Evolutionary conservation across 2,329 filamentous ascomycete genomes (phyloP).

Genomic region (Xylaria sp.): DNA sequence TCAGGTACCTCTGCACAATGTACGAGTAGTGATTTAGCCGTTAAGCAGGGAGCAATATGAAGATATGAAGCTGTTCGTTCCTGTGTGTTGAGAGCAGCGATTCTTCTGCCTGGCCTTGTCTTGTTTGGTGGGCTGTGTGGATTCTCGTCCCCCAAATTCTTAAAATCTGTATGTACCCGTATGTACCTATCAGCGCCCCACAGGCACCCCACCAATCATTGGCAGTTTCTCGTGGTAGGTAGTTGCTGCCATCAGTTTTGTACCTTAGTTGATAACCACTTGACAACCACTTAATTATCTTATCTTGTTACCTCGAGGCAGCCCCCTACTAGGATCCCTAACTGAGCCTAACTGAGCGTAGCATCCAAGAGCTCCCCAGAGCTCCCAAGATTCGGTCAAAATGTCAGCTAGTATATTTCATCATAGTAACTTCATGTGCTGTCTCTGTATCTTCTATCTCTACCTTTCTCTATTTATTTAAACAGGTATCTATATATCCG

Average conservation of each 20-base stretch:
- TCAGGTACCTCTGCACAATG: slow-evolving; percentile 12
- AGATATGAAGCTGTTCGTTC: slow-evolving; percentile 14
- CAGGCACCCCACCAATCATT: slow-evolving; percentile 5
- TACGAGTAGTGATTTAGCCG: not conserved
- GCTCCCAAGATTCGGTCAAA: not conserved
- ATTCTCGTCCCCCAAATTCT: slow-evolving; percentile 35
- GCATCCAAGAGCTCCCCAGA: not conserved
- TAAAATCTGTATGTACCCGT: slow-evolving; percentile 22
- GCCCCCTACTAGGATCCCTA: too few relatives aligned
- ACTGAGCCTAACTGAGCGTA: not conserved
- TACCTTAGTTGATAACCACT: not conserved
- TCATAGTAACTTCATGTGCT: not conserved
- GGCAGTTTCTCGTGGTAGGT: not conserved
- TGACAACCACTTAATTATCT: too few relatives aligned
- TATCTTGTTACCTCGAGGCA: too few relatives aligned
- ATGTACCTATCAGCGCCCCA: slow-evolving; percentile 12
- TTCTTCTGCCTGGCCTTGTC: slow-evolving; percentile 10
- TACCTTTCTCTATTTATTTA: not conserved
- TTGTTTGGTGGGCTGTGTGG: slow-evolving; percentile 36
- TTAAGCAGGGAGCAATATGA: not conserved
- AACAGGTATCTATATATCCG: not conserved
- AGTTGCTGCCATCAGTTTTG: not conserved
- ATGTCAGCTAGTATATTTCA: not conserved
- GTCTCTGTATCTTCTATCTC: not conserved
- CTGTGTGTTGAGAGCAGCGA: not conserved